Evolutionary conservation across 495 filamentous ascomycete genomes (phyloP), one percentile per base, ranked within the genome.

Genomic region (Hypoxylon trugodes): DNA sequence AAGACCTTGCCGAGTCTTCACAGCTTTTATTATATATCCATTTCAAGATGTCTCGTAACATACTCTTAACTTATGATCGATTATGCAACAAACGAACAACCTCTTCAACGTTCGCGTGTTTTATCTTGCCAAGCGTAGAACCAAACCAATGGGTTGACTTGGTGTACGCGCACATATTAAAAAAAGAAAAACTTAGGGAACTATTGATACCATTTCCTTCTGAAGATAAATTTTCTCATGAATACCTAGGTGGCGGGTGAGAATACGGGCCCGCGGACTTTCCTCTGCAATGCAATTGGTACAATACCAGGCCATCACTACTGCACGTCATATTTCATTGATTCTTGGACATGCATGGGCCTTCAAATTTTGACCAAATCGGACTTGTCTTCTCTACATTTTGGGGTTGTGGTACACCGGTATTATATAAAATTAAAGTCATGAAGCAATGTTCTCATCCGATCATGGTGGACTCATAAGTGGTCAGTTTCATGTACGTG

Each of bases 281-380:
- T 6, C 24, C 41, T 42, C 6, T 19, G 46, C 32, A 25, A 62
- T 35, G 18, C 22, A 4, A 67, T 67, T 67, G 64, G 64, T 12
- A 5, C 4, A 22, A 30, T 47, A 33, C 52, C 49, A 45, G 22
- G 15, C 21, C 16, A 40, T 56, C 57, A 52, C 52, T 18, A 33
- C 59, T 67, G 64, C 55, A 66, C 21, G 48, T n/a, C 5, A 32
- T 24, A 62, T 66, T 62, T 67, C 58, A 52, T 62, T 8, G n/a
- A 30, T 42, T 40, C 26, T 32, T 58, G 58, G 58, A 19, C 51
- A 28, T 67, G 64, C 64, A 67, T 52, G 15, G 50, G 54, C 37
- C 19, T 45, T 32, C 24, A 48, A 38, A 18, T 21, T 49, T 25
- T 25, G 25, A 54, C 47, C 18, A 19, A 43, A 21, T 48, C 18